Evolutionary conservation across 352 stramenopile genomes (phyloP).

Genomic region (Pythium chondricola): DNA sequence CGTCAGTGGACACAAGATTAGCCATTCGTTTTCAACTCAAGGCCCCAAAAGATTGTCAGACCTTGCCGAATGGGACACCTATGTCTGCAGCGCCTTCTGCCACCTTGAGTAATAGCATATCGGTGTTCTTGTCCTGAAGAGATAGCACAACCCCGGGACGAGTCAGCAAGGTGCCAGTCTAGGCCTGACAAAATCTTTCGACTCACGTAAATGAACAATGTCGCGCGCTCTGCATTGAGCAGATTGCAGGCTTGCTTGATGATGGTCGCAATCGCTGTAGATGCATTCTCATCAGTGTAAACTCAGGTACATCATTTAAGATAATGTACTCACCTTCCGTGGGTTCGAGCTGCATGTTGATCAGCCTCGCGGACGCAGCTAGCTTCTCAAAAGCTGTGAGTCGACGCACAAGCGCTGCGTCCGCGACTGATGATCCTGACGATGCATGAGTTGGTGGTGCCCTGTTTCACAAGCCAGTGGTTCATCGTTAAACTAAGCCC

Average conservation of each 20-base stretch:
- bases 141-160: background rate
- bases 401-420: slow-evolving; percentile 46
- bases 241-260: slow-evolving; percentile 84
- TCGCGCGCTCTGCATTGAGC: slow-evolving; percentile 85
- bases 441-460: background rate
- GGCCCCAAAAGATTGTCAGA: slow-evolving; percentile 13
- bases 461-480: too few species aligned
- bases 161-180: background rate
- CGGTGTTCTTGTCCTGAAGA: slow-evolving; percentile 51
- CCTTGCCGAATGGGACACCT: slow-evolving; percentile 71
- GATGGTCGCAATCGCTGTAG: slow-evolving; percentile 31
- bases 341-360: slow-evolving; percentile 73
- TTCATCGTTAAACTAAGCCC: too few species aligned
- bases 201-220: slow-evolving; percentile 83
- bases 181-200: background rate
- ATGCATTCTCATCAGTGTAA: too few species aligned
- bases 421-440: too few species aligned
- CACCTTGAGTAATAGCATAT: slow-evolving; percentile 83
- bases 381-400: slow-evolving; percentile 71
- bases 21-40: background rate
- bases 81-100: slow-evolving; percentile 85
- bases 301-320: background rate
- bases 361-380: slow-evolving; percentile 68
- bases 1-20: background rate
- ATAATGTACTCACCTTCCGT: slow-evolving; percentile 40